Conservation (phyloP, 1,284 basidiomycete genomes). For the Peniophora sp. region DNA sequence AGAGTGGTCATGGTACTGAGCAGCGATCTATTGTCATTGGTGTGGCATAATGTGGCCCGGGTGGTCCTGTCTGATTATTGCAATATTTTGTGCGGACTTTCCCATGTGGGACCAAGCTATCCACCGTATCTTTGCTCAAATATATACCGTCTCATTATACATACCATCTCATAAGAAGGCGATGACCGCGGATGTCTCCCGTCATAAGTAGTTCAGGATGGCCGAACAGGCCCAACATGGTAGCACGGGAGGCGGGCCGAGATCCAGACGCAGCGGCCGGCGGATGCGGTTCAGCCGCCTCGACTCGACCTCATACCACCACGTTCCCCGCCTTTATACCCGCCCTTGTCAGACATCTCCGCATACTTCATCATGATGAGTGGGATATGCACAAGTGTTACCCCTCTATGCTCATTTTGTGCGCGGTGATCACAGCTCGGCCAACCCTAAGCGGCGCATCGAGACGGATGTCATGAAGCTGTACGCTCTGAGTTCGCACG, state of each 20-base stretch:
- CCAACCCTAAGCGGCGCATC: constrained; percentile 84
- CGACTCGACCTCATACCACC: constrained; percentile 1
- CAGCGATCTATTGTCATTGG: too few species aligned
- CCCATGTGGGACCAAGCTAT: too few species aligned
- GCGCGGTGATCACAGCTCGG: constrained; percentile 27
- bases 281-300: background rate
- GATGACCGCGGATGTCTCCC: too few species aligned
- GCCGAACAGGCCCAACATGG: background rate
- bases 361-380: constrained; percentile 23
- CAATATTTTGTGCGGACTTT: too few species aligned
- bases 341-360: background rate
- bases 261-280: background rate
- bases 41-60: background rate
- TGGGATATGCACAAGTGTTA: constrained; percentile 6
- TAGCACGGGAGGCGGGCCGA: background rate
- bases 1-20: constrained; percentile 58
- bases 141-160: too few species aligned
- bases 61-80: background rate
- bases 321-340: background rate
- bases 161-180: too few species aligned
- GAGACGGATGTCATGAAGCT: constrained; percentile 99
- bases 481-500: constrained; percentile 44
- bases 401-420: constrained; percentile 5
- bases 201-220: too few species aligned
- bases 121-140: too few species aligned